Percentiles rank a stretch among this genome's conserved stretches.
Evolutionary conservation across 495 filamentous ascomycete genomes (phyloP).

Genomic region (Lasiosphaeria miniovina): DNA sequence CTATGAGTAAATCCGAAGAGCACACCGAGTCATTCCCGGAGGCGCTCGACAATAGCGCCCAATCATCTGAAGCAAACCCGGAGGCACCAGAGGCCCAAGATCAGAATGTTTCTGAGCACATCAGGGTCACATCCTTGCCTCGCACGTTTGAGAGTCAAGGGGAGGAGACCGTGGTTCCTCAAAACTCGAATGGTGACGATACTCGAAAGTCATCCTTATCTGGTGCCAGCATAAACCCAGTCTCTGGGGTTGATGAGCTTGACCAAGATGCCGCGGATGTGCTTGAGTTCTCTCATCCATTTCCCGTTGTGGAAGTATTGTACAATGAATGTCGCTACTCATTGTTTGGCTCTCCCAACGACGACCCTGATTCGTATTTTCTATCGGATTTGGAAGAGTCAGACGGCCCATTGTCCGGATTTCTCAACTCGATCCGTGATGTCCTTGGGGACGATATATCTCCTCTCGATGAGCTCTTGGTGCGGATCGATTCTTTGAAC

Average conservation of each 20-base stretch:
- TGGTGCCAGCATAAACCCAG: background rate
- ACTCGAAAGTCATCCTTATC: background rate
- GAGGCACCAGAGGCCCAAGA: background rate
- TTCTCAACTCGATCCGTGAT: conserved; percentile 63
- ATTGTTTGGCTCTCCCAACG: conserved; percentile 64
- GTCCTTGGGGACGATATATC: conserved; percentile 65
- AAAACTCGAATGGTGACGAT: background rate
- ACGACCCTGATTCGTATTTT: conserved; percentile 69
- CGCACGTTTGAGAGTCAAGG: background rate
- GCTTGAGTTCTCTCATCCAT: background rate
- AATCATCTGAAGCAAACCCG: background rate
- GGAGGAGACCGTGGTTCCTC: background rate
- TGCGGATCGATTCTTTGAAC: conserved; percentile 65
- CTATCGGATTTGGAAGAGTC: conserved; percentile 64
- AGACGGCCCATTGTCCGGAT: conserved; percentile 52
- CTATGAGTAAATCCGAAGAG: background rate
- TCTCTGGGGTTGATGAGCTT: background rate
- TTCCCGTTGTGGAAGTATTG: conserved; percentile 53
- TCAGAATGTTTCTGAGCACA: background rate
- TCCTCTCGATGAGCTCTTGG: conserved; percentile 64
- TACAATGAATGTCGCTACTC: conserved; percentile 68
- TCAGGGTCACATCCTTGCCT: background rate
- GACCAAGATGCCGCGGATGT: conserved; percentile 5
- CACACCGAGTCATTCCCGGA: background rate
- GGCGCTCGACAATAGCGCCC: background rate